Conservation (phyloP, 441 rosid genomes). For the Eutrema salsugineum region DNA sequence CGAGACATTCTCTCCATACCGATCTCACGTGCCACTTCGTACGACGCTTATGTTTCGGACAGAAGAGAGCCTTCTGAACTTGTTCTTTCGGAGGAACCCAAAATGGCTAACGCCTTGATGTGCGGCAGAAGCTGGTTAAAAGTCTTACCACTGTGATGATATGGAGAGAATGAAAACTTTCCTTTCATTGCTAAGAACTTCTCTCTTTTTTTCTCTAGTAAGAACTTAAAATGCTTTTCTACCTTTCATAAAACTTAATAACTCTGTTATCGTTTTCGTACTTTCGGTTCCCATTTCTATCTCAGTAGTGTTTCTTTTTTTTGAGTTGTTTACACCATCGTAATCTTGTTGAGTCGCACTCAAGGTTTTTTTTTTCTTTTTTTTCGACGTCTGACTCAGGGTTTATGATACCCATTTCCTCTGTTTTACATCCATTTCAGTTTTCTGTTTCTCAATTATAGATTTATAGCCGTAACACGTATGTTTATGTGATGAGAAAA, state of each 20-base stretch:
- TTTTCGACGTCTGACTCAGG: neutral
- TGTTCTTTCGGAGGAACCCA: conserved; percentile 11
- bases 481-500: neutral
- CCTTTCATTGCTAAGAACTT: no score
- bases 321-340: neutral
- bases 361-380: no score
- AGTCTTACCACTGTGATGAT: neutral
- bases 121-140: conserved; percentile 18
- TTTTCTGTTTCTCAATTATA: neutral
- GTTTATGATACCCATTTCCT: neutral
- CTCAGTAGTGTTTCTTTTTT: neutral
- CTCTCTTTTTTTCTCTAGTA: neutral
- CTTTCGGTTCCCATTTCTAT: neutral
- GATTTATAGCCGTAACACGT: neutral
- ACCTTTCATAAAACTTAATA: neutral
- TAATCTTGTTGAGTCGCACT: neutral
- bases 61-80: conserved; percentile 18
- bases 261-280: neutral
- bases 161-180: neutral
- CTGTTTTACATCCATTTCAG: neutral
- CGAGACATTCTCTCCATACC: conserved; percentile 29
- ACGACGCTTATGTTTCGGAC: neutral
- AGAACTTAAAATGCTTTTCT: neutral
- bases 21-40: conserved; percentile 16
- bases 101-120: conserved; percentile 23